A percentile compares a stretch with the other conserved stretches of the same genome.
These are phyloP conservation scores for Narthecium ossifragum DNA, from an alignment of 106 monocot genomes.

Conservation along the genomic window DNA sequence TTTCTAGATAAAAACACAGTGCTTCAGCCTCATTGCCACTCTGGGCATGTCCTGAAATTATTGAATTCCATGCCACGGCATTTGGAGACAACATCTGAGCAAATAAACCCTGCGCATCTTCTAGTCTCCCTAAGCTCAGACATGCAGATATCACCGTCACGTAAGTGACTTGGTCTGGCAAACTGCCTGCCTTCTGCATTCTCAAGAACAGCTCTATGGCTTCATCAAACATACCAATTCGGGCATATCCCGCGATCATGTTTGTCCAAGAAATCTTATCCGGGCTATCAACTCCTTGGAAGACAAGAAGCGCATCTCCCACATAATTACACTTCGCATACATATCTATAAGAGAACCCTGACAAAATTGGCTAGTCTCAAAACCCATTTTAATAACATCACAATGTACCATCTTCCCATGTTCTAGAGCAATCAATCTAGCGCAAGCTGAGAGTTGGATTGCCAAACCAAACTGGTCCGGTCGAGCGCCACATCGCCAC, in stretches of 20 bases:
- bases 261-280: constrained; percentile 61
- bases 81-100: constrained; percentile 27
- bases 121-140: constrained; percentile 33
- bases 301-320: constrained; percentile 42
- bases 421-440: constrained; percentile 10
- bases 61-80: constrained; percentile 49
- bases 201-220: constrained; percentile 39
- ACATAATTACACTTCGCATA: constrained; percentile 40
- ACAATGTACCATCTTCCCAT: constrained; percentile 33
- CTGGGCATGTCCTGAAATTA: constrained; percentile 52
- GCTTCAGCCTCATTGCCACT: constrained; percentile 45
- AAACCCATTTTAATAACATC: constrained; percentile 38
- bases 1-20: constrained; percentile 43
- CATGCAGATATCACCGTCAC: constrained; percentile 51
- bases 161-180: constrained; percentile 31
- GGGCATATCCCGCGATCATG: constrained; percentile 63
- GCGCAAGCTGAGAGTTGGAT: constrained; percentile 42
- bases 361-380: constrained; percentile 28
- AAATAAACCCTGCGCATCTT: constrained; percentile 38
- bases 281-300: constrained; percentile 28
- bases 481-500: constrained; percentile 9
- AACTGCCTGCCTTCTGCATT: constrained; percentile 27
- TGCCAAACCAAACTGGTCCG: constrained; percentile 48
- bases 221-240: constrained; percentile 24
- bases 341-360: constrained; percentile 53